Evolutionary conservation across 2,329 filamentous ascomycete species (phyloP), one percentile per base, ranked within the genome.

Genomic region (Zymoseptoria ardabiliae): DNA sequence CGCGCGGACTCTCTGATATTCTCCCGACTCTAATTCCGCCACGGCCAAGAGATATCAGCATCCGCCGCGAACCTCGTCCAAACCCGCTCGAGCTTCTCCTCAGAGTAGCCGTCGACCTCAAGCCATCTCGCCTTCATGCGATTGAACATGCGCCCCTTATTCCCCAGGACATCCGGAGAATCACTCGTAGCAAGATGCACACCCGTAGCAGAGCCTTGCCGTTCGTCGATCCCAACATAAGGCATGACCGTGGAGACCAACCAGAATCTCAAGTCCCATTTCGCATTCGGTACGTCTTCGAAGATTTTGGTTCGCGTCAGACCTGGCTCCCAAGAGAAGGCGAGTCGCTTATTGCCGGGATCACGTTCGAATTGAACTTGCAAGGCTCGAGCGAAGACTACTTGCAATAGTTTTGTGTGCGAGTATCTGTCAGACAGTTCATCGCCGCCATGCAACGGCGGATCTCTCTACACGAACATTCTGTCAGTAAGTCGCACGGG

Each of bases 111-210:
- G 21, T 56, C 54, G 13, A 56, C 54, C 45, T 25, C 3, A 4
- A n/a, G 30, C 22, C 21, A 8, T 10, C 11, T 6, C 22, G 19
- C 10, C 41, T 58, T 58, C 53, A 54, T 54, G 20, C 57, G 51
- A 58, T 58, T 53, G 50, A 58, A 55, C 13, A 25, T 54, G n/a
- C 52, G 28, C 1, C 53, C 57, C 50, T 49, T 54, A 19, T 54
- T 55, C 8, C 20, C 25, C 4, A 20, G 19, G 8, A 55, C n/a
- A 9, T 50, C 17, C 19, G 45, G n/a, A 41, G 45, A 35, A 8
- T 58, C 57, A 30, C 57, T 58, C 17, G 57, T 58, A 10, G 52
- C 57, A 35, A 58, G 23, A 55, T 55, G 57, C 10, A 58, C 57
- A 11, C 57, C 57, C 9, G 57, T 58, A 19, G 45, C 51, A 13